phyloP scores from a whole-genome alignment of 1,284 basidiomycete species.

The Ustilago lituana region DNA sequence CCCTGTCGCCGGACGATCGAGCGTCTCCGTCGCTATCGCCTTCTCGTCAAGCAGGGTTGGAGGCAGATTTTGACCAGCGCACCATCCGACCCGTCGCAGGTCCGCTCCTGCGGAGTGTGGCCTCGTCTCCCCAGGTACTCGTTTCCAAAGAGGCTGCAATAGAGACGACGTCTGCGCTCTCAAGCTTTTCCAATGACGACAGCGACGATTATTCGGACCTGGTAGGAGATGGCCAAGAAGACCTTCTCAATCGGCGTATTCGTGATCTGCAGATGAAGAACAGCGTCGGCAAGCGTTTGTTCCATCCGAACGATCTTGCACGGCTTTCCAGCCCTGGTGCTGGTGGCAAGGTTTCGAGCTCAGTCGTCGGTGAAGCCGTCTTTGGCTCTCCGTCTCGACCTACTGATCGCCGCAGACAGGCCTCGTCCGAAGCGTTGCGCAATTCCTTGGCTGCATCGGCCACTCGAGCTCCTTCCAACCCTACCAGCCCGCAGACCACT shows the following conservation, averaged over 20 bases:
- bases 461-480: slow-evolving; percentile 25
- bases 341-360: background rate
- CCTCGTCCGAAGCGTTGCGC: slow-evolving; percentile 37
- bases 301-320: slow-evolving; percentile 56
- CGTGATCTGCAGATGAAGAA: slow-evolving; percentile 47
- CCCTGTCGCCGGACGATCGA: background rate
- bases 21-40: slow-evolving; percentile 9
- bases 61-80: slow-evolving; percentile 69
- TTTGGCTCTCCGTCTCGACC: slow-evolving; percentile 11
- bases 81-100: slow-evolving; percentile 43
- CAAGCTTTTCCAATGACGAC: slow-evolving; percentile 66
- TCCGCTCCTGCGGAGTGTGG: slow-evolving; percentile 28
- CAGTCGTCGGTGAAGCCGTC: background rate
- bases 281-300: slow-evolving; percentile 53
- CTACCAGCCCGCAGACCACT: slow-evolving; percentile 33
- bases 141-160: slow-evolving; percentile 3
- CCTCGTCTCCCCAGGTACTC: slow-evolving; percentile 35
- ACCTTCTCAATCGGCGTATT: slow-evolving; percentile 45
- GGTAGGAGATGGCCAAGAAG: slow-evolving; percentile 50
- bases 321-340: slow-evolving; percentile 16
- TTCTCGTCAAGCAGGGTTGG: slow-evolving; percentile 11
- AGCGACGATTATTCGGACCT: slow-evolving; percentile 69
- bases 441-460: slow-evolving; percentile 22
- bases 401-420: slow-evolving; percentile 26
- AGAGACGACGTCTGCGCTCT: slow-evolving; percentile 5